Evolutionary conservation across 257 asterid genomes (phyloP).

Genomic region (Lantana camara): DNA sequence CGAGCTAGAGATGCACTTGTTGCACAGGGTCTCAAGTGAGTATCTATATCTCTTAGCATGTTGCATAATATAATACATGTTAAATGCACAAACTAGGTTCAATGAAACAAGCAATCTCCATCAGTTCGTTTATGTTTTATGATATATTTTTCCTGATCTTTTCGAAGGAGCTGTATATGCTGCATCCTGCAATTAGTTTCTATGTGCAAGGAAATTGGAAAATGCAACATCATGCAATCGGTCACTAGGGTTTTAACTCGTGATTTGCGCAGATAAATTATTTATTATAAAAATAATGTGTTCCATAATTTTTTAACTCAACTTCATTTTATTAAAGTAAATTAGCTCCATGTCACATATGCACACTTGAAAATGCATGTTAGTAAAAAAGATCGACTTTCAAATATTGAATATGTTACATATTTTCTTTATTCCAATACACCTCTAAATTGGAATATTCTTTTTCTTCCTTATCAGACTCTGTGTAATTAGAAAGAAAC

Average conservation of each 20-base stretch:
- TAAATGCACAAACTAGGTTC: slow-evolving; percentile 5
- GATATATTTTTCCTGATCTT: not conserved
- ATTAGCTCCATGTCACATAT: no score
- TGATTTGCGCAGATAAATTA: no score
- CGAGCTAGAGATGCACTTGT: slow-evolving; percentile 98
- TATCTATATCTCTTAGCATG: slow-evolving; percentile 11
- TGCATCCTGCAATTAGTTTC: slow-evolving; percentile 13
- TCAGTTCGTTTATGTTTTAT: not conserved
- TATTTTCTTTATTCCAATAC: no score
- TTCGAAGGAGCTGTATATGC: not conserved
- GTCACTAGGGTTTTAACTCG: slow-evolving; percentile 3
- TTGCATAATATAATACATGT: slow-evolving; percentile 14
- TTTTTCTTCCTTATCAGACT: no score
- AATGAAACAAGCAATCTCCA: not conserved
- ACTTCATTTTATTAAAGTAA: no score
- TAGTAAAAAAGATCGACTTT: no score
- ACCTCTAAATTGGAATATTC: no score
- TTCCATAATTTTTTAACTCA: no score
- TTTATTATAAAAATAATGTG: no score
- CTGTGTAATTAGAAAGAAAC: no score
- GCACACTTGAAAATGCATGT: no score
- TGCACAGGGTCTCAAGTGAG: slow-evolving; percentile 98
- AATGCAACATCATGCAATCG: slow-evolving; percentile 1
- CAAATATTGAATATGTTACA: no score
- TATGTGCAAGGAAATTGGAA: slow-evolving; percentile 3